phyloP scores from a whole-genome alignment of 257 asterid genomes.

The Plectranthus barbatus region DNA sequence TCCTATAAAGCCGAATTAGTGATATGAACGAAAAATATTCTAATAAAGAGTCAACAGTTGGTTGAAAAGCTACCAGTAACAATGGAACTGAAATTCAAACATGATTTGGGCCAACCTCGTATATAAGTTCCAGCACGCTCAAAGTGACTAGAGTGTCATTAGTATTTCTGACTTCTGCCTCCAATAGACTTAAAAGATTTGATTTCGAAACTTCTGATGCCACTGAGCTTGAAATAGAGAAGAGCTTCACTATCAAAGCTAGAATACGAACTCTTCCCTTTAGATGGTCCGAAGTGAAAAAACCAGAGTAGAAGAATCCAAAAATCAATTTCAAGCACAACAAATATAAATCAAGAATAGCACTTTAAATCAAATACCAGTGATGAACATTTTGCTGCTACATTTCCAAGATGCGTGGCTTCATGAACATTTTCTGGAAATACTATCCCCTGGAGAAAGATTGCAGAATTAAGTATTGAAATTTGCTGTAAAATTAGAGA shows the following conservation, averaged over 20 bases:
- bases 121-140: slow-evolving; percentile 81
- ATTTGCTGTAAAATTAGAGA: background rate
- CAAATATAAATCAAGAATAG: slow-evolving; percentile 1
- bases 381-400: slow-evolving; percentile 61
- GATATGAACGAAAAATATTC: slow-evolving; percentile 5
- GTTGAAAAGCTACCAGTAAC: background rate
- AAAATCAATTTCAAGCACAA: slow-evolving; percentile 5
- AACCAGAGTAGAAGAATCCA: slow-evolving; percentile 10
- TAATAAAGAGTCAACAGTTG: background rate
- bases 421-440: slow-evolving; percentile 50
- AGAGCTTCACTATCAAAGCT: slow-evolving; percentile 86
- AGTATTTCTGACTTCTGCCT: slow-evolving; percentile 58
- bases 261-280: slow-evolving; percentile 87
- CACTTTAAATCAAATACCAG: slow-evolving; percentile 44
- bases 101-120: slow-evolving; percentile 52
- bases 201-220: slow-evolving; percentile 64
- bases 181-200: slow-evolving; percentile 67
- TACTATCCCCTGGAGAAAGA: slow-evolving; percentile 42
- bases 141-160: slow-evolving; percentile 66
- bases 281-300: slow-evolving; percentile 15
- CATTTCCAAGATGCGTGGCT: slow-evolving; percentile 50
- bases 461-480: slow-evolving; percentile 1
- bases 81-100: slow-evolving; percentile 3
- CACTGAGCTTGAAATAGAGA: slow-evolving; percentile 69
- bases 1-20: slow-evolving; percentile 1